These are phyloP conservation scores for Fusarium vanettenii DNA, from an alignment of 2,329 filamentous ascomycete genomes.

Conservation along the genomic window DNA sequence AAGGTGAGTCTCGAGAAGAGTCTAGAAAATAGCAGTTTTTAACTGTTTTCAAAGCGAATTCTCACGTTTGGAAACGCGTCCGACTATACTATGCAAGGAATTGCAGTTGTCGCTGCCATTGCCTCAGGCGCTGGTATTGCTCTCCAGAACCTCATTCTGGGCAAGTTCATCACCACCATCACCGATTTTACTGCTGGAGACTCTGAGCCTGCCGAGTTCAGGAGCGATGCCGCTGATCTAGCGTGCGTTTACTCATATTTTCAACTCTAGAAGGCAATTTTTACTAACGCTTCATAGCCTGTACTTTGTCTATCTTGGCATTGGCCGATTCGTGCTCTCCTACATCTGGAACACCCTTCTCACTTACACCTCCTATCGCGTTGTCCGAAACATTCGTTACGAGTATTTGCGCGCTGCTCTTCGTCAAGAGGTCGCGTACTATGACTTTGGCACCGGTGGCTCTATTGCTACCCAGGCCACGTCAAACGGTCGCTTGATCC, in stretches of 20 bases:
- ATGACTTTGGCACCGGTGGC: conserved; percentile 56
- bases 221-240: conserved; percentile 45
- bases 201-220: conserved; percentile 43
- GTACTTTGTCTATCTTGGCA: conserved; percentile 69
- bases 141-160: conserved; percentile 54
- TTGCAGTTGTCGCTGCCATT: conserved; percentile 48
- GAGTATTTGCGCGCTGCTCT: conserved; percentile 63
- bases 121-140: conserved; percentile 53
- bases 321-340: conserved; percentile 62
- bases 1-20: conserved; percentile 19
- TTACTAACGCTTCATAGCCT: conserved; percentile 50
- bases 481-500: conserved; percentile 56
- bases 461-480: conserved; percentile 54
- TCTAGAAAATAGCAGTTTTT: background rate
- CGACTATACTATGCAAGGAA: conserved; percentile 44
- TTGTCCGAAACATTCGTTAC: conserved; percentile 60
- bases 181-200: conserved; percentile 46
- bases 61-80: conserved; percentile 44
- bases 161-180: conserved; percentile 51
- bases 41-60: conserved; percentile 44
- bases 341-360: conserved; percentile 60
- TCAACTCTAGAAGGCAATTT: conserved; percentile 39
- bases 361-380: conserved; percentile 62
- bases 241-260: conserved; percentile 48
- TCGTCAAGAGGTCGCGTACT: conserved; percentile 62